phyloP scores from a whole-genome alignment of 495 filamentous ascomycete species.

The Echria macrotheca region DNA sequence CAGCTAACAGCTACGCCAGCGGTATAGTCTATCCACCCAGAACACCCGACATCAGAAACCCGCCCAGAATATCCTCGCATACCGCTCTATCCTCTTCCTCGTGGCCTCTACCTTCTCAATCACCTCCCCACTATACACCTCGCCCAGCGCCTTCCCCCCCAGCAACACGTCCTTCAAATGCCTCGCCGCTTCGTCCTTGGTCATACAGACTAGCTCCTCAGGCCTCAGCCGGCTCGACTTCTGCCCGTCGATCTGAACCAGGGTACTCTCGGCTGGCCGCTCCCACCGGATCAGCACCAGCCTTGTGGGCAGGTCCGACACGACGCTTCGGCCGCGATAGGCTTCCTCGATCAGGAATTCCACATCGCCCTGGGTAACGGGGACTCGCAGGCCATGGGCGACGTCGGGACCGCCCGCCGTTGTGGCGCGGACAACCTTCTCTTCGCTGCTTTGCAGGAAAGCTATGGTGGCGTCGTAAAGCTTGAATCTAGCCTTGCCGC shows the following conservation, averaged over 20 bases:
- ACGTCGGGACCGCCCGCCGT: slow-evolving; percentile 51
- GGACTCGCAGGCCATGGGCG: slow-evolving; percentile 63
- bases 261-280: slow-evolving; percentile 38
- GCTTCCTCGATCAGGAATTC: slow-evolving; percentile 87
- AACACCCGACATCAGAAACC: background rate
- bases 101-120: slow-evolving; percentile 59
- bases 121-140: slow-evolving; percentile 63
- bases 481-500: slow-evolving; percentile 79
- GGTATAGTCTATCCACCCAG: too few relatives aligned
- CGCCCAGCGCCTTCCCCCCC: slow-evolving; percentile 58
- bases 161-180: slow-evolving; percentile 80
- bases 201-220: slow-evolving; percentile 85
- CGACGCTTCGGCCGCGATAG: slow-evolving; percentile 72
- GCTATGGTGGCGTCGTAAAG: slow-evolving; percentile 78
- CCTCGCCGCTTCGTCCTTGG: slow-evolving; percentile 80
- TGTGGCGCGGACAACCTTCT: slow-evolving; percentile 56
- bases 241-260: slow-evolving; percentile 56
- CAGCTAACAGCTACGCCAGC: too few relatives aligned
- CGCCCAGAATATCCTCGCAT: slow-evolving; percentile 13
- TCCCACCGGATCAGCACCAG: slow-evolving; percentile 75
- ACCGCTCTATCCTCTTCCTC: slow-evolving; percentile 51
- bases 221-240: slow-evolving; percentile 58
- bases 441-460: slow-evolving; percentile 66
- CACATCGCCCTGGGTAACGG: slow-evolving; percentile 71
- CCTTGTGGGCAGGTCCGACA: slow-evolving; percentile 75